Base-by-base conservation (phyloP, 805 yeast genomes). In the Wickerhamiella dianesei region DNA sequence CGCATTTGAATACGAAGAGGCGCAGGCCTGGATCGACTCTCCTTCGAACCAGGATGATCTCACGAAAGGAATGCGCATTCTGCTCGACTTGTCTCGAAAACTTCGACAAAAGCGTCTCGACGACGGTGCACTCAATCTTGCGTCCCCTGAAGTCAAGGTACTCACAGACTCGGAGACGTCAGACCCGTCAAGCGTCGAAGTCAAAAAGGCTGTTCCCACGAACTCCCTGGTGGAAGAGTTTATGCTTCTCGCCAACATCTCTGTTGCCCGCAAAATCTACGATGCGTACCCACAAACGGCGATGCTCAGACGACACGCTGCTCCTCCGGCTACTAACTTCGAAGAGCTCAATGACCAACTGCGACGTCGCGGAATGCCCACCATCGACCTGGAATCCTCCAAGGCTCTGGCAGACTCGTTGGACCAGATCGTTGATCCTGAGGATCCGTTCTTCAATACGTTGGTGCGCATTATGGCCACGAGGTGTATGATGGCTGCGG, bases 401-500 rank as follows among this genome's bases (percentile, higher is more conserved):
- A 84, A 80, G 58, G 83, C 95, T 0, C 72, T 92, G 41, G 97
- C 98, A 1, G 95, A 88, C 58, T 87, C 96, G 17, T 70, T 92
- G 44, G 98, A 92, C 61, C 73, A 84, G 48, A 86, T 96, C 65
- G 76, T 68, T 32, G 97, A 89, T 63, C 75, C 79, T 20, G 60
- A 75, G 0, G 97, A 92, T 63, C 81, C 88, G 4, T 92, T 85
- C 60, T 86, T 92, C 74, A 92, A 92, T 65, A 92, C 96, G 0
- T 71, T 92, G 56, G 72, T 89, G 4, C 79, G 99, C 64, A 92
- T 92, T 54, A 82, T 92, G 95, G 92, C 96, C 5, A 92, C 99
- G 0, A 75, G 99, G 58, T 89, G 97, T 66, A 92, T 92, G 98
- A 85, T 87, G 82, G 95, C 98, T 1, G 99, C 99, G 1, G 96